Conservation (phyloP, 2,329 filamentous ascomycete species). For the Aschersonia sp. region DNA sequence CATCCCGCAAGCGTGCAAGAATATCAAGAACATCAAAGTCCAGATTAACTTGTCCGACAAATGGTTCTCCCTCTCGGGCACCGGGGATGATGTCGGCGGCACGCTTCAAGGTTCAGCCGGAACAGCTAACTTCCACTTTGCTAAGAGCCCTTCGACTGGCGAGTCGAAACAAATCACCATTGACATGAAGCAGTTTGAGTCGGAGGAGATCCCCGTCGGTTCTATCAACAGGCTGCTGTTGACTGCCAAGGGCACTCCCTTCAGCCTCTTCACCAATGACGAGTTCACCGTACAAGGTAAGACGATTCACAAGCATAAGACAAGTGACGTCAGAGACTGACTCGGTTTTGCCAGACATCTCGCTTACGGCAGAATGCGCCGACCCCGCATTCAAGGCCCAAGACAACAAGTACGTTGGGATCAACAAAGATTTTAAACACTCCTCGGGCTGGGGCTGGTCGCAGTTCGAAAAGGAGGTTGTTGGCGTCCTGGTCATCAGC, state of each 20-base stretch:
- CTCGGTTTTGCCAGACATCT: neutral
- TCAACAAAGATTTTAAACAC: neutral
- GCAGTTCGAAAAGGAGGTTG: neutral
- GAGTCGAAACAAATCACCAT: neutral
- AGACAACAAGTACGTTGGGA: neutral
- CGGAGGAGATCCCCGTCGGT: neutral
- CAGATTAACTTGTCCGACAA: neutral
- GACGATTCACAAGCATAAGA: neutral
- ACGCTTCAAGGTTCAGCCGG: neutral
- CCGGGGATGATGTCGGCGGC: neutral
- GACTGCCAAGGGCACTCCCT: neutral
- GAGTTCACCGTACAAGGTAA: neutral
- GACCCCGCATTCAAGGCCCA: neutral
- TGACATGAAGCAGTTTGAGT: neutral
- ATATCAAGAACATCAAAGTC: neutral
- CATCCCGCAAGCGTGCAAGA: neutral
- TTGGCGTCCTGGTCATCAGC: neutral
- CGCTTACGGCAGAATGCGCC: neutral
- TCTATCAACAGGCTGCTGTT: neutral
- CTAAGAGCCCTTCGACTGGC: neutral
- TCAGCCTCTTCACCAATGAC: neutral
- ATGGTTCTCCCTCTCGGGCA: neutral
- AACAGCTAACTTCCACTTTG: neutral
- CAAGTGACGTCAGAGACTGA: neutral
- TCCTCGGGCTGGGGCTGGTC: neutral